Evolutionary conservation across 2,329 filamentous ascomycete genomes (phyloP).

Genomic region (Pyrenophora teres): DNA sequence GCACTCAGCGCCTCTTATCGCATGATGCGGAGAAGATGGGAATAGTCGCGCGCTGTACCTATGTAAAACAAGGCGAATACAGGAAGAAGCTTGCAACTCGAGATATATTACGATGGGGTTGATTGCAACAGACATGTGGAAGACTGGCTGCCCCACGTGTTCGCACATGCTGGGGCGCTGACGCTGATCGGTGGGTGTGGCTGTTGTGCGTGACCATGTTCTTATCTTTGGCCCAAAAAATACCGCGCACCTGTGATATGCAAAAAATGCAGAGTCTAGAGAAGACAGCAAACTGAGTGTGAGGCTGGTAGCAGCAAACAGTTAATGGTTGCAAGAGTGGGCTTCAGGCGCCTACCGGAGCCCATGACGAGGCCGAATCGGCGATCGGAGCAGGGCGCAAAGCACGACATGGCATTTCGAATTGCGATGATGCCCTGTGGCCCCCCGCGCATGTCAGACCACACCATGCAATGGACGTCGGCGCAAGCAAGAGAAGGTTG

Average conservation of each 20-base stretch:
- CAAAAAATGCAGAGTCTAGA: neutral
- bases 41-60: no score
- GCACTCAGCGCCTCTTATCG: slow-evolving; percentile 10
- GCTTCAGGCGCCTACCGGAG: no score
- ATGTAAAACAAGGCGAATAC: no score
- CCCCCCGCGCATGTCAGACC: neutral
- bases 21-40: neutral
- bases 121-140: no score
- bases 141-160: slow-evolving; percentile 17
- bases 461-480: neutral
- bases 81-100: no score
- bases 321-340: neutral
- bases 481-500: neutral
- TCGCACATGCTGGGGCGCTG: slow-evolving; percentile 3
- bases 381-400: slow-evolving; percentile 7
- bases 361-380: neutral
- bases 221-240: slow-evolving; percentile 8
- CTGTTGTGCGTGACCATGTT: slow-evolving; percentile 12
- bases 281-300: neutral
- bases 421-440: slow-evolving; percentile 4
- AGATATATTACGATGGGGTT: no score
- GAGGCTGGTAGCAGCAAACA: neutral
- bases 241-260: slow-evolving; percentile 3
- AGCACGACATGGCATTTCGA: slow-evolving; percentile 11
- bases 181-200: slow-evolving; percentile 12